Evolutionary conservation across 108 stramenopile species (phyloP).

Genomic region (Discostella stelligeroides): DNA sequence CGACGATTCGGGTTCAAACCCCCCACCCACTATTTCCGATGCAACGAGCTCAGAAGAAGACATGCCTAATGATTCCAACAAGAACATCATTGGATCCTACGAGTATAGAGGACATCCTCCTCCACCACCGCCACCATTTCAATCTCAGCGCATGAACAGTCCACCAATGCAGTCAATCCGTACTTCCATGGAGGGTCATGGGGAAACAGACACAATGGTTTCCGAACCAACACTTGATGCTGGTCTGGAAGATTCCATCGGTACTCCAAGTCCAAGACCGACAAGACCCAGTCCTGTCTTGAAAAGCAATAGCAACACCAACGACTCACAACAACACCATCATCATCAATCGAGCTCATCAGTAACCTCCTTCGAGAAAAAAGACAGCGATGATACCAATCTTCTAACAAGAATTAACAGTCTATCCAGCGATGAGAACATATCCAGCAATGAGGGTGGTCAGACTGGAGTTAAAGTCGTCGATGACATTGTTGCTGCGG

Average conservation of each 20-base stretch:
- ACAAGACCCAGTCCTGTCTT: background rate
- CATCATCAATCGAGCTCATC: background rate
- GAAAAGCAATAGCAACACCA: background rate
- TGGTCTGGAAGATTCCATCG: slow-evolving; percentile 11
- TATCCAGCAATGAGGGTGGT: slow-evolving; percentile 1
- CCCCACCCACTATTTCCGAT: slow-evolving; percentile 30
- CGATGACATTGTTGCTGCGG: slow-evolving; percentile 43
- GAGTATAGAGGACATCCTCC: slow-evolving; percentile 10
- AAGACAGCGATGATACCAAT: slow-evolving; percentile 9
- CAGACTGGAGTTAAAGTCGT: slow-evolving; percentile 11
- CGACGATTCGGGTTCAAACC: slow-evolving; percentile 9
- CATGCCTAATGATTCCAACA: background rate
- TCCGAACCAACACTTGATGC: slow-evolving; percentile 42
- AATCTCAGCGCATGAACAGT: background rate
- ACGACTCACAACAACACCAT: background rate
- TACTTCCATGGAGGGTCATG: background rate
- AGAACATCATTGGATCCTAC: background rate
- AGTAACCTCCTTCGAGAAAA: background rate
- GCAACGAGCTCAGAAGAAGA: background rate
- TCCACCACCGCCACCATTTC: slow-evolving; percentile 26
- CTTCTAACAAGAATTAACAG: background rate
- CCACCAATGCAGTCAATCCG: slow-evolving; percentile 19
- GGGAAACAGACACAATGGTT: slow-evolving; percentile 9
- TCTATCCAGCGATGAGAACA: slow-evolving; percentile 18
- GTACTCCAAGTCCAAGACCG: background rate